Evolutionary conservation across 148 eudicot species (phyloP).

Genomic region (Silene uniflora): DNA sequence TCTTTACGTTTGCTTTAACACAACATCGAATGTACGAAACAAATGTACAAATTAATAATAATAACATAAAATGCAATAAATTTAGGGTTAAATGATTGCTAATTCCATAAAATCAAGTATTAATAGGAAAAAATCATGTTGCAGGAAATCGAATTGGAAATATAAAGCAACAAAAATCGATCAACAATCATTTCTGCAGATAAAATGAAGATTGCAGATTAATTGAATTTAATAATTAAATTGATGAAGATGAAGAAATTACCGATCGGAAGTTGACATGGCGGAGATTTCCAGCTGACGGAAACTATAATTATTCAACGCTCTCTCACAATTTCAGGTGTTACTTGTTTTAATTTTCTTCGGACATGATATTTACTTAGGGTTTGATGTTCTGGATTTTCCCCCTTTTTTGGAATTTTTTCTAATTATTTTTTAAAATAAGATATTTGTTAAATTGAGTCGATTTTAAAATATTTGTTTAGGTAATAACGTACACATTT

Average conservation of each 20-base stretch:
- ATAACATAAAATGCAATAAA: neutral
- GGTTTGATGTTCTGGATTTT: neutral
- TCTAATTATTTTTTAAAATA: too few species aligned
- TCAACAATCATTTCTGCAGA: neutral
- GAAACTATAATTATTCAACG: neutral
- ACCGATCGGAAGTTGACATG: slow-evolving; percentile 29
- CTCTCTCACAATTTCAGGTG: neutral
- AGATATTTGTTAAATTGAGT: too few species aligned
- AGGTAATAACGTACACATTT: too few species aligned
- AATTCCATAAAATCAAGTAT: neutral
- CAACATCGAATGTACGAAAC: neutral
- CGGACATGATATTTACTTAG: neutral
- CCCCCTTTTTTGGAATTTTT: neutral
- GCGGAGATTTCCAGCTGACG: neutral
- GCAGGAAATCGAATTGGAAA: neutral
- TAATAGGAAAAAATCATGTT: neutral
- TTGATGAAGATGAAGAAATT: neutral
- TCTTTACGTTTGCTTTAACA: too few species aligned
- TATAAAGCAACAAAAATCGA: neutral
- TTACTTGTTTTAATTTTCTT: neutral
- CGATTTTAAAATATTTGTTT: too few species aligned
- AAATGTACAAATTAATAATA: neutral
- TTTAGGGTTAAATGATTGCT: too few species aligned
- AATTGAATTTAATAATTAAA: too few species aligned
- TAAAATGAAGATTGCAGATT: too few species aligned